Conservation (phyloP, 2,329 filamentous ascomycete genomes). For the Ceratocystis lukuohia region DNA sequence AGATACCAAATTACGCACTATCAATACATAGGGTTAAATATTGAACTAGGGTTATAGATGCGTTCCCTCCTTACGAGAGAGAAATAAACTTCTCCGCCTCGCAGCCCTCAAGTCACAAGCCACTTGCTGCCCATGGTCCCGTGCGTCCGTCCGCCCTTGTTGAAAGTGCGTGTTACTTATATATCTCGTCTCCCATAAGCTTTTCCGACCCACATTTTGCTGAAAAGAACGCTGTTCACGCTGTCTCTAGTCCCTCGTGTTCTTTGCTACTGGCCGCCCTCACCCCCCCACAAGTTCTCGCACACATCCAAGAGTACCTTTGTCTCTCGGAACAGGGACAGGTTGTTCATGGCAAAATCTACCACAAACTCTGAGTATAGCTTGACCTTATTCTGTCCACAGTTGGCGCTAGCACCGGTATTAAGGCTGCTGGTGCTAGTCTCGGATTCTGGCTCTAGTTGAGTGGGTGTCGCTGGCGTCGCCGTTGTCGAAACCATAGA, state of each 20-base stretch:
- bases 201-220: no score
- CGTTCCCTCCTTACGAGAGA: background rate
- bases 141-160: background rate
- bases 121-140: background rate
- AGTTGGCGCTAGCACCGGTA: background rate
- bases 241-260: background rate
- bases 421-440: no score
- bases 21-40: background rate
- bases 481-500: background rate
- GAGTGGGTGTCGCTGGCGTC: background rate
- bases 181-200: background rate
- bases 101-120: background rate
- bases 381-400: slow-evolving; percentile 11
- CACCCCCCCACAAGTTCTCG: slow-evolving; percentile 4
- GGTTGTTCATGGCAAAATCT: slow-evolving; percentile 8
- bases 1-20: background rate
- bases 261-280: background rate
- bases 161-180: background rate
- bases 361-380: slow-evolving; percentile 16
- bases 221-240: no score
- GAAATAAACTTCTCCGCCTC: background rate
- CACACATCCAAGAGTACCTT: slow-evolving; percentile 12
- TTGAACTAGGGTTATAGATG: background rate
- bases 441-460: background rate
- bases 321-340: slow-evolving; percentile 3